Conservation (phyloP, 495 filamentous ascomycete genomes). For the Lasiosphaeris hirsuta region DNA sequence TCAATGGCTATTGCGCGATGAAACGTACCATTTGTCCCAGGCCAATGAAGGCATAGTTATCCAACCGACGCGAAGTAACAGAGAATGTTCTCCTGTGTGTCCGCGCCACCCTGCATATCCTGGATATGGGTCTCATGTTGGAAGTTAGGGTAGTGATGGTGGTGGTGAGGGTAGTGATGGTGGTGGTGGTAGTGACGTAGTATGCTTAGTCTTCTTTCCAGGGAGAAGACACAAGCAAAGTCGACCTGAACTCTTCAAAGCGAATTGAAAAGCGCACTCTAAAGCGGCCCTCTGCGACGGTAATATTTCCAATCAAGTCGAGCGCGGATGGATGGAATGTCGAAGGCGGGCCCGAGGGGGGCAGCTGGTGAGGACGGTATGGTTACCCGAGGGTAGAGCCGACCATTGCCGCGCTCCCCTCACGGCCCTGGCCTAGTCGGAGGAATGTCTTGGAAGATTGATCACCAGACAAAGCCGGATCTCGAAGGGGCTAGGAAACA, state of each 20-base stretch:
- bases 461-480: too few species aligned
- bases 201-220: too few species aligned
- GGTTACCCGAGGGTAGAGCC: conserved; percentile 24
- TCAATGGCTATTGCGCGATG: not conserved
- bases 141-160: not conserved
- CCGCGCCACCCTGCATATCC: conserved; percentile 26
- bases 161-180: not conserved
- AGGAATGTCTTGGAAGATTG: too few species aligned
- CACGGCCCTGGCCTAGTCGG: not conserved
- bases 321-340: not conserved
- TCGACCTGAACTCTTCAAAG: too few species aligned
- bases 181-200: too few species aligned
- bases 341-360: not conserved
- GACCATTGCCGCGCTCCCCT: conserved; percentile 34
- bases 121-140: conserved; percentile 32
- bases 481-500: too few species aligned
- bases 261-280: too few species aligned
- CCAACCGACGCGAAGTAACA: conserved; percentile 48
- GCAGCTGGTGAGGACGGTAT: conserved; percentile 6
- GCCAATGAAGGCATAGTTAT: conserved; percentile 80
- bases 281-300: too few species aligned
- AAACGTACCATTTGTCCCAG: conserved; percentile 78
- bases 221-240: too few species aligned
- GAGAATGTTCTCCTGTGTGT: conserved; percentile 54
- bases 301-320: too few species aligned